Evolutionary conservation across 768 basidiomycete genomes (phyloP), one percentile per base, ranked within the genome.

Genomic region (Cyclocybe aegerita): DNA sequence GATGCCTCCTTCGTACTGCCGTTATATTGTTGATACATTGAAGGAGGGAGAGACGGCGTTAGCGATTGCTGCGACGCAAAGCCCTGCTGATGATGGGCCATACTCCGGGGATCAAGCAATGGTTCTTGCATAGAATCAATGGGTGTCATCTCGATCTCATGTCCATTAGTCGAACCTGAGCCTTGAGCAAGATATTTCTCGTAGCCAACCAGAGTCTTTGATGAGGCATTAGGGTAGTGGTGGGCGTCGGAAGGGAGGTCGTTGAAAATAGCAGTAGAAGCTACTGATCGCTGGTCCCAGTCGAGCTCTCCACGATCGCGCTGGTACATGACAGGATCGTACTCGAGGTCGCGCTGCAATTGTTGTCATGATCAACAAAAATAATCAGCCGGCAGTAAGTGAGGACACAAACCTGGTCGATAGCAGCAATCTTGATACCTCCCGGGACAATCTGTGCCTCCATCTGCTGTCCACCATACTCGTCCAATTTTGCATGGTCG

Each of bases 301-400:
- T 95, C 92, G 42, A 85, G 63, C 65, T 96, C 91, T 46, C 90
- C 91, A 52, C 88, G 77, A 62, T 93, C 91, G 11, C 89, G 83
- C 57, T 77, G 79, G 60, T 93, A 93, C 14, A 89, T 68, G 6
- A 67, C 73, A n/a, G 87, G 89, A 60, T 93, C 91, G 63, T 90
- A 92, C 65, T 87, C 90, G 41, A 93, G 75, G 53, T 93, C 88
- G 55, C 70, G 73, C 79, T 86, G 49, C 1, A 51, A 36, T 16
- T n/a, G 12, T 15, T 14, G 29, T 41, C 29, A 39, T 44, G 10
- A 15, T 29, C n/a, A 16, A 9, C n/a, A 10, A 35, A 17, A 45
- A 1, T 35, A 16, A n/a, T 14, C 12, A 29, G 34, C 7, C 1
- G 37, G 7, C 38, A 14, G 7, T 29, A 30, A 10, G 16, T 7